Evolutionary conservation across 2,329 filamentous ascomycete genomes (phyloP), one percentile per base, ranked within the genome.

Genomic region (Microcyclospora pomicola): DNA sequence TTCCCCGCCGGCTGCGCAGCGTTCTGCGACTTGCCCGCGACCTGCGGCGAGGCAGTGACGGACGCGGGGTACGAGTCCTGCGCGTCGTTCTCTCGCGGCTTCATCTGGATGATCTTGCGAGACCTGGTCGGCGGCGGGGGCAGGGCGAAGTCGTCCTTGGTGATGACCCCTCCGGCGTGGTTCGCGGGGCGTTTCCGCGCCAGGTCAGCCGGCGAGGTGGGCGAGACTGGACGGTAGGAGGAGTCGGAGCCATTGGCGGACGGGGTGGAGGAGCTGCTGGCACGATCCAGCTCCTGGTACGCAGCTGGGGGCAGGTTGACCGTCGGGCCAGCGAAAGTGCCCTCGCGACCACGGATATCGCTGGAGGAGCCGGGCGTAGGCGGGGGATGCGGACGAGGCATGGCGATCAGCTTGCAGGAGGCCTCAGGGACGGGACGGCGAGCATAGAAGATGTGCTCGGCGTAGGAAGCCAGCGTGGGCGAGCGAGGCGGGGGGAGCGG

Each of bases 31-130:
- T 49, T 52, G 13, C 43, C 49, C 15, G 43, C 41, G 2, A 34
- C 28, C 4, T 39, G 14, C n/a, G 45, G 37, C 12, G 47, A 34
- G 13, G 38, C 31, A 11, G 39, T 37, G 29, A 40, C 35, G 9
- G 42, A 30, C n/a, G 35, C 29, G 6, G 35, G 35, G 3, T 34
- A 31, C 9, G 31, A 15, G 11, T 44, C 44, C 51, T 57, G 50
- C 55, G 60, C 32, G 40, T 58, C 51, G 37, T 57, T 58, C 2
- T 56, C 55, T 42, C 68, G 67, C 9, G 76, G 88, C 61, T 93
- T 94, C 87, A 96, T 94, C 63, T 96, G 88, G 41, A 96, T 96
- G 57, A 98, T 96, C 65, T 92, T 96, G 52, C 88, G 80, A 31
- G 85, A 83, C 45, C 88, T 72, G 2, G 87, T 94, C 0, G 91